Evolutionary conservation across 169 alveolate species (phyloP), one percentile per base, ranked within the genome.

Genomic region (Plasmodium gallinaceum): DNA sequence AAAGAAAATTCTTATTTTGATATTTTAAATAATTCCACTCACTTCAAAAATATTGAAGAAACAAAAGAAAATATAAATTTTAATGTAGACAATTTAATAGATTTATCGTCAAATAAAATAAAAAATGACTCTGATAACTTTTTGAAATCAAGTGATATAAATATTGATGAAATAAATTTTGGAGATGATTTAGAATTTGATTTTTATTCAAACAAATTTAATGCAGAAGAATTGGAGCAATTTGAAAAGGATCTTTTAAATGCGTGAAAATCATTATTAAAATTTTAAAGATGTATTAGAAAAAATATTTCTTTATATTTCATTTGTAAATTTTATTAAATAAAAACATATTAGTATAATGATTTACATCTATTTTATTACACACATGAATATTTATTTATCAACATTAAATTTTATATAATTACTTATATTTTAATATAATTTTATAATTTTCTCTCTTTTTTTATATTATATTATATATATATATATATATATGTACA

Each of bases 201-300:
- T 58, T 43, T 54, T 10, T 74, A 68, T 22, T 52, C 61, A 14
- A 69, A 51, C 14, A 83, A 58, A 48, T 83, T 83, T 26, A 57
- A 83, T 51, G 85, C 24, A 10, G 70, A 66, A 14, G 91, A 83
- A 64, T 69, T 83, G 52, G 85, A 83, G 14, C 64, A 83, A 32
- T 83, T 83, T 69, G 91, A 83, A 83, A 68, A 66, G 64, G 83
- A 83, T 32, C 48, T 83, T 24, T 51, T 83, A 22, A 83, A 83
- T 58, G 51, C 73, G n/a, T 73, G 22, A 51, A 39, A 22, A 8
- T 18, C 16, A 12, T 12, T 45, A 9, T 14, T 9, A 22, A 18
- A 7, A 7, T 5, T 14, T 14, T 73, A 37, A 26, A 43, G 43
- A 14, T 37, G 5, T 5, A 39, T 66, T 7, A 32, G 39, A 32